A percentile compares a stretch with the other conserved stretches of the same genome.
These are phyloP conservation scores for Leptographium procerum DNA, from an alignment of 2,329 filamentous ascomycete genomes.

Conservation along the genomic window DNA sequence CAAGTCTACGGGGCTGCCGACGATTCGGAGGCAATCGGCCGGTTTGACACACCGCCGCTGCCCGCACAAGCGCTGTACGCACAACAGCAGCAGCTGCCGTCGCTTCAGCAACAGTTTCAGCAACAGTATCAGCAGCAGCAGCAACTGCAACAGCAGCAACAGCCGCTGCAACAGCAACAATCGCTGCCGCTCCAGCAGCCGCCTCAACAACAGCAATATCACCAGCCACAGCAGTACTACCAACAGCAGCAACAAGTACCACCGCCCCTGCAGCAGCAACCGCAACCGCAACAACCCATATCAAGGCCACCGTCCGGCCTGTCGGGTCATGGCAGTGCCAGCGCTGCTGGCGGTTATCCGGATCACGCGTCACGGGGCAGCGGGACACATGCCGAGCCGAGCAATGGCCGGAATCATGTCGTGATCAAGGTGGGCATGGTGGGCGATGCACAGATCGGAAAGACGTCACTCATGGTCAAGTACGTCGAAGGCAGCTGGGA, in stretches of 20 bases:
- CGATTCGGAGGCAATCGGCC: constrained; percentile 15
- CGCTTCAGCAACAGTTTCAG: neutral
- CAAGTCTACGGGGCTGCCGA: constrained; percentile 18
- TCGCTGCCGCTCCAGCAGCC: constrained; percentile 5
- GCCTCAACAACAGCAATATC: constrained; percentile 1
- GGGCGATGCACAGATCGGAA: constrained; percentile 96
- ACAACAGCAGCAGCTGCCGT: constrained; percentile 4
- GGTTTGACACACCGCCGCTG: constrained; percentile 9
- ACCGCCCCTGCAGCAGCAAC: constrained; percentile 28
- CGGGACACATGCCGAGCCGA: constrained; percentile 23
- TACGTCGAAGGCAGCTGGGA: constrained; percentile 99
- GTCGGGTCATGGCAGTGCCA: constrained; percentile 30
- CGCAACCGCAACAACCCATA: constrained; percentile 32
- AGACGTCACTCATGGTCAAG: constrained; percentile 99
- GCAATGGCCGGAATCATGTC: constrained; percentile 56
- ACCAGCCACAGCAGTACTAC: constrained; percentile 8
- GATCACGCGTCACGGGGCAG: constrained; percentile 34
- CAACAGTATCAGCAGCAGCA: neutral
- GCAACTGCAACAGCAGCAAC: neutral
- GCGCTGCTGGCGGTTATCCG: constrained; percentile 23
- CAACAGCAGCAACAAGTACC: constrained; percentile 8
- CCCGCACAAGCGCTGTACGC: neutral
- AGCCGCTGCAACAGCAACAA: constrained; percentile 1
- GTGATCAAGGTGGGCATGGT: constrained; percentile 99
- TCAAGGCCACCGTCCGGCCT: constrained; percentile 46